These are phyloP conservation scores for Myxozyma lipomycoides DNA, from an alignment of 805 yeast genomes.

Conservation along the genomic window DNA sequence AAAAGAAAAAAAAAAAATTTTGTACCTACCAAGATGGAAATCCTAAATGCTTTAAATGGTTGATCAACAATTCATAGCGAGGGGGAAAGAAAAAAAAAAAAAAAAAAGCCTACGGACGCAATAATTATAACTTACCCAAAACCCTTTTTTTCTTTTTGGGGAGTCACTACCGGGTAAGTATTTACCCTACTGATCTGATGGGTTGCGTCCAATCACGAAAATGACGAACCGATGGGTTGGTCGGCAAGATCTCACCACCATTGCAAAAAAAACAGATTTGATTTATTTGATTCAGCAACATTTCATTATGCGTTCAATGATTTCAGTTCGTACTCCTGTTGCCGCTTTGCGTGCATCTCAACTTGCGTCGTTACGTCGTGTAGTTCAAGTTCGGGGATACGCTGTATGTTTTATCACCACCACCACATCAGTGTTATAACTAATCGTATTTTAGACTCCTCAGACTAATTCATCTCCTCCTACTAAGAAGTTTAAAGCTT, in stretches of 20 bases:
- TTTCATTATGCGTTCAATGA: too few species aligned
- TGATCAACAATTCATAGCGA: neutral
- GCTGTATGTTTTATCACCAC: neutral
- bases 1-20: neutral
- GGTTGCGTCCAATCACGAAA: too few species aligned
- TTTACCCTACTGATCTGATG: too few species aligned
- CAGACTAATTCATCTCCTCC: slow-evolving; percentile 19
- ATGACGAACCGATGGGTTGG: too few species aligned
- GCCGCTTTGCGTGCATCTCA: neutral
- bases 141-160: too few species aligned
- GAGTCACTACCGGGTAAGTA: too few species aligned
- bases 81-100: slow-evolving; percentile 3
- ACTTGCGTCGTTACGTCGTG: neutral
- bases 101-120: slow-evolving; percentile 1
- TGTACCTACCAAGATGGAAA: neutral
- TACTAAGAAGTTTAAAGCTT: slow-evolving; percentile 20
- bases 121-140: too few species aligned
- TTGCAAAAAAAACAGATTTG: too few species aligned
- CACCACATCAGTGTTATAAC: neutral
- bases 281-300: too few species aligned
- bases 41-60: neutral
- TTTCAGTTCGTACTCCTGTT: neutral
- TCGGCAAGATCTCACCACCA: too few species aligned
- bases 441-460: neutral
- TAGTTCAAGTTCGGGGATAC: neutral